Evolutionary conservation across 164 flowering plant species (phyloP), one percentile per base, ranked within the genome.

Genomic region (Magnolia sinica): DNA sequence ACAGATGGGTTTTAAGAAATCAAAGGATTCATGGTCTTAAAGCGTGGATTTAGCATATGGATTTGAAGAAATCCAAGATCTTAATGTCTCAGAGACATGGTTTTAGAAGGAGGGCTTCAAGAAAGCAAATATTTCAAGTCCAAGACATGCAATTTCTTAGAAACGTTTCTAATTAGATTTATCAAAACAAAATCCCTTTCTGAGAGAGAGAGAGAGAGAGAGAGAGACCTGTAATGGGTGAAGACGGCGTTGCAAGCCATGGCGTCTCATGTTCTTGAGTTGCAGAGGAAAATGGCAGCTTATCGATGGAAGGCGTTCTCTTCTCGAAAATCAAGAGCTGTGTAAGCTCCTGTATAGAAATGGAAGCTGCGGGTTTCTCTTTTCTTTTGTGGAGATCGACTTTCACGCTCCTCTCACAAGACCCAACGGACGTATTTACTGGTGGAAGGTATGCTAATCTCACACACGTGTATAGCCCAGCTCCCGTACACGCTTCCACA

Each of bases 161-260:
- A 59, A 59, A 59, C n/a, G 7, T 13, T 19, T 59, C 64, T 13
- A 59, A 59, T 59, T 19, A 59, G 64, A 19, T 59, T 13, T 4
- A 10, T 59, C n/a, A 3, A 59, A 59, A 59, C n/a, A 4, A 3
- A 59, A 64, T 64, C 1, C 16, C 19, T 23, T 69, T 29, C 7
- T 71, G 19, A 49, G 9, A 23, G 51, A 49, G 29, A 64, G 20
- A 13, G 71, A 55, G 71, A 55, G 18, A 51, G 24, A 18, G 70
- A 10, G 19, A 1, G 24, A n/a, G 92, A 97, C 98, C 94, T 97
- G 63, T 92, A 80, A 64, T 94, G 91, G 74, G 94, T 97, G 58
- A 96, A 88, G 76, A 97, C 98, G 70, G 87, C 61, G 92, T 79
- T 96, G 94, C 98, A 96, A 96, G 71, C 99, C 99, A 86, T 96